Evolutionary conservation across 495 filamentous ascomycete genomes (phyloP), one percentile per base, ranked within the genome.

Genomic region (Aspergillus egyptiacus): DNA sequence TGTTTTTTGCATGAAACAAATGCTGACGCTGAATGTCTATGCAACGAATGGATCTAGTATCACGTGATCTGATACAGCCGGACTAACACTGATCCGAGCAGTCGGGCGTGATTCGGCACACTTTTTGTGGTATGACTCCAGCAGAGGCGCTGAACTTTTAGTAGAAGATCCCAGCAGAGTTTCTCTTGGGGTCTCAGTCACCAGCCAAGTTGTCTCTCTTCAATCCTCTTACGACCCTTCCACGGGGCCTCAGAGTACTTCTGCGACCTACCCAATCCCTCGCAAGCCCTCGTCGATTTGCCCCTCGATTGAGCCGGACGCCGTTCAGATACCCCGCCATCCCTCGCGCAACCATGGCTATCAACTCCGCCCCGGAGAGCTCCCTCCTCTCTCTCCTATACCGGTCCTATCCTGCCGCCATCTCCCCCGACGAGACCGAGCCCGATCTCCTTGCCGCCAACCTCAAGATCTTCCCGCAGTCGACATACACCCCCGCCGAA

Each of bases 401-500:
- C 61, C 67, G 67, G 25, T 77, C 74, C 43, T 80, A 78, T 58
- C 73, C 76, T 25, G 55, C 65, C 48, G 65, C 66, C 37, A 61
- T 78, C 51, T 74, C 73, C 37, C 49, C 72, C 53, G 66, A 75
- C 58, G 65, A 70, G 39, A 69, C 69, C 42, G 75, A 82, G 60
- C 65, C 73, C 41, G 73, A 78, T 47, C 71, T 76, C 41, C 51
- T 65, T 28, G 61, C 65, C 37, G 67, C 73, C 27, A 78, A 78
- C 5, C 64, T 72, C 52, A 67, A 71, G 47, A 79, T 89, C 57
- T 87, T 91, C 72, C 72, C 81, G 42, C 63, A 75, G 50, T 76
- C 76, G 57, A 81, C 77, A 53, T 95, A 91, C 67, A 81, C 79
- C 46, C 73, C 79, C 54, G 70, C 78, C 49, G 91, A 98, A 67